Percentiles rank a stretch among this genome's conserved stretches.
phyloP scores from a whole-genome alignment of 192 early-diverging fungal genomes.

The Backusella circina region DNA sequence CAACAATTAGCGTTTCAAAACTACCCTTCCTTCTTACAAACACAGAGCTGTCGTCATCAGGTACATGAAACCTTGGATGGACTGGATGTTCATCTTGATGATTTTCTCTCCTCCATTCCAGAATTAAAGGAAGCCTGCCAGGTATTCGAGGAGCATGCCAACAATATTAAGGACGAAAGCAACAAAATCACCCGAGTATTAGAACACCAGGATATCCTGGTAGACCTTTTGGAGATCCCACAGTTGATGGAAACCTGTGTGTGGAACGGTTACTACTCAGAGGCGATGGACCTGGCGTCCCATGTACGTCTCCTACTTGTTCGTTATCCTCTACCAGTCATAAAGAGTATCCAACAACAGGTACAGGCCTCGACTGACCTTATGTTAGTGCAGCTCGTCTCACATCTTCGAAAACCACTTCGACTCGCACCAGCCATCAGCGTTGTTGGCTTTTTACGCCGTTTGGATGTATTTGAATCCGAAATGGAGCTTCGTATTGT shows the following conservation, averaged over 20 bases:
- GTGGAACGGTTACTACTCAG: conserved; percentile 76
- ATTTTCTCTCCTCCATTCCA: conserved; percentile 44
- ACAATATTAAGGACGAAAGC: conserved; percentile 21
- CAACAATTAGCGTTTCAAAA: conserved; percentile 63
- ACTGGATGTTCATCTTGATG: conserved; percentile 42
- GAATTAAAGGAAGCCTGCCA: conserved; percentile 43
- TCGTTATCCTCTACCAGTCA: conserved; percentile 51
- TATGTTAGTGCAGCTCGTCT: conserved; percentile 71
- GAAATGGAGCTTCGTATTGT: conserved; percentile 69
- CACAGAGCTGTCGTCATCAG: conserved; percentile 52
- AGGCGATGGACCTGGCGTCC: conserved; percentile 75
- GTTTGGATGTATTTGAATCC: conserved; percentile 58
- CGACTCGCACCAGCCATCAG: conserved; percentile 74
- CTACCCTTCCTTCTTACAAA: conserved; percentile 65
- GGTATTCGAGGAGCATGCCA: conserved; percentile 34
- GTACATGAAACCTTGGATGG: conserved; percentile 48
- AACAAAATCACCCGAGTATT: conserved; percentile 46
- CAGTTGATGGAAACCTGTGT: conserved; percentile 79
- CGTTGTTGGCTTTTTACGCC: conserved; percentile 73
- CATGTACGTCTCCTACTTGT: conserved; percentile 58
- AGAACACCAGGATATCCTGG: conserved; percentile 50
- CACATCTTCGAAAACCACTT: conserved; percentile 63
- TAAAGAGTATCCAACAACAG: conserved; percentile 59
- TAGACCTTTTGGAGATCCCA: conserved; percentile 77
- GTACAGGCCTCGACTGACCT: conserved; percentile 55